phyloP scores from a whole-genome alignment of 805 yeast species.

The Alloascoidea africana region DNA sequence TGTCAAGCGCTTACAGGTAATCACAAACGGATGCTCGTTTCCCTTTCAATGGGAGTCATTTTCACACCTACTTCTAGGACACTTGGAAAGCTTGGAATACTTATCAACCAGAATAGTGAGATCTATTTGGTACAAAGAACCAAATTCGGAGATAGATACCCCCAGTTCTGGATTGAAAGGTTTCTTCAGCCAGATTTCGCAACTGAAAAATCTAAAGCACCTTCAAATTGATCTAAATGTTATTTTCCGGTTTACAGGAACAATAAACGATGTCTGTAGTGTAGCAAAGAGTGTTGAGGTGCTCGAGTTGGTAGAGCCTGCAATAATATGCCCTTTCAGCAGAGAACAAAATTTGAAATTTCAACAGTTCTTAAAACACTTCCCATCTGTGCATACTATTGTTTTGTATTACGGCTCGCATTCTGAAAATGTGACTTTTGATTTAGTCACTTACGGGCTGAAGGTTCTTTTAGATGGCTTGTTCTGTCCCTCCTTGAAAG shows the following conservation, averaged over 20 bases:
- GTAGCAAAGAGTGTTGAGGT: background rate
- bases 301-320: conserved; percentile 1
- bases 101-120: background rate
- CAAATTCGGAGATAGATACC: background rate
- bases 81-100: background rate
- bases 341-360: background rate
- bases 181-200: background rate
- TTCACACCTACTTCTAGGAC: background rate
- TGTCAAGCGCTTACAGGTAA: background rate
- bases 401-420: background rate
- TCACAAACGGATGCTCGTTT: background rate
- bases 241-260: background rate
- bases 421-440: background rate
- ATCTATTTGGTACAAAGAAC: background rate
- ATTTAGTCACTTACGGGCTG: background rate
- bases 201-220: background rate
- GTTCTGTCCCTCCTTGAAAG: background rate
- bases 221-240: background rate
- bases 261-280: background rate
- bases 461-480: background rate
- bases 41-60: background rate
- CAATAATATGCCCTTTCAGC: conserved; percentile 1
- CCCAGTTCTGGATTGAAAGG: background rate
- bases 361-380: background rate
- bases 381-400: background rate